Evolutionary conservation across 805 yeast species (phyloP).

Genomic region (Jamesozyma spencerorum): DNA sequence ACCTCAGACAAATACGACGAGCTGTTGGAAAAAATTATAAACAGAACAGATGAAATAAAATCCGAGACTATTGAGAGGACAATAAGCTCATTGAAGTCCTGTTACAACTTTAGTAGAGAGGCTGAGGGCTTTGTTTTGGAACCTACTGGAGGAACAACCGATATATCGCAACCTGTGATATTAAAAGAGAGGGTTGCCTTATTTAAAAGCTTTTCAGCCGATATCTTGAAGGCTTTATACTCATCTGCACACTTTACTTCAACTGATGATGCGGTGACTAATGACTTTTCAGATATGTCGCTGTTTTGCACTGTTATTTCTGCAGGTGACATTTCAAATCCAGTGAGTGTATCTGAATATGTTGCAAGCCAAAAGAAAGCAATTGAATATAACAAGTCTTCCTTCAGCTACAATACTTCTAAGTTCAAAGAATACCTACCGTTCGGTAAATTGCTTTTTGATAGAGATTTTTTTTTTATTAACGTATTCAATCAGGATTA

Average conservation of each 20-base stretch:
- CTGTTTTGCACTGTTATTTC: background rate
- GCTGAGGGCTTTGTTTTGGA: background rate
- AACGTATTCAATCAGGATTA: slow-evolving; percentile 4
- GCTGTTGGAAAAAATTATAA: slow-evolving; percentile 8
- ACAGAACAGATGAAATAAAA: slow-evolving; percentile 11
- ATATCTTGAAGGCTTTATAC: slow-evolving; percentile 5
- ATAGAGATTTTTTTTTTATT: slow-evolving; percentile 42
- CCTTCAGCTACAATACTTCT: background rate
- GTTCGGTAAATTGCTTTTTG: slow-evolving; percentile 38
- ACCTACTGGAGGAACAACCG: background rate
- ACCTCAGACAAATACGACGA: slow-evolving; percentile 5
- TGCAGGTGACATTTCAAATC: background rate
- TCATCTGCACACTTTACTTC: slow-evolving; percentile 5
- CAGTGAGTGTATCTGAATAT: background rate
- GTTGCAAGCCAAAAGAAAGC: background rate
- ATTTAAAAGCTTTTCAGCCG: slow-evolving; percentile 7
- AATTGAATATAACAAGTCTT: background rate
- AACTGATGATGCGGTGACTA: background rate
- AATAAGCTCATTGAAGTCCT: slow-evolving; percentile 1
- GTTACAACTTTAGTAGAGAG: background rate
- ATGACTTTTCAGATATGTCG: background rate
- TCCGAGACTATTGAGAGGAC: slow-evolving; percentile 10
- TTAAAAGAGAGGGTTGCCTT: slow-evolving; percentile 4
- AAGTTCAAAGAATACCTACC: slow-evolving; percentile 42
- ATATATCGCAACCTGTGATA: background rate